Percentiles rank a stretch among this genome's conserved stretches.
phyloP scores from a whole-genome alignment of 331 rosid genomes.

The Dryas integrifolia region DNA sequence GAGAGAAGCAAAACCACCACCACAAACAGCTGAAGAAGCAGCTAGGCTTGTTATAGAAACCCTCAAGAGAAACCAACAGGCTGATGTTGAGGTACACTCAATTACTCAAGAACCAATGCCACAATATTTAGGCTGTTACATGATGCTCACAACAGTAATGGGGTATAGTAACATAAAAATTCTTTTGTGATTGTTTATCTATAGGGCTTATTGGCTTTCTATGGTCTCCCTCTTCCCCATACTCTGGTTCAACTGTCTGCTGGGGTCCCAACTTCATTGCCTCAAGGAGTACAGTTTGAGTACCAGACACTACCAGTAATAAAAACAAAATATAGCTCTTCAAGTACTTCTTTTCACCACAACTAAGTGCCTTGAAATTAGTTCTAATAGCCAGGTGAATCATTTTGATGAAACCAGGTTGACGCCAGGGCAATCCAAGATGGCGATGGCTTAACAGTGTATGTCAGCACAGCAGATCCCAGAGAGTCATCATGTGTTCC shows the following conservation, averaged over 20 bases:
- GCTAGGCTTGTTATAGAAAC: constrained; percentile 64
- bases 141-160: too few relatives aligned
- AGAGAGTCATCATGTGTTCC: constrained; percentile 70
- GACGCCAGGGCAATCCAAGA: constrained; percentile 81
- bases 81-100: constrained; percentile 77
- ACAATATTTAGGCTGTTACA: background rate
- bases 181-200: constrained; percentile 3
- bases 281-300: constrained; percentile 67
- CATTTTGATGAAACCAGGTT: constrained; percentile 46
- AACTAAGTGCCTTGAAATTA: background rate
- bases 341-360: background rate
- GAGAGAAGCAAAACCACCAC: constrained; percentile 72
- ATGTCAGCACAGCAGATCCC: constrained; percentile 75
- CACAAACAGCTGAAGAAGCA: constrained; percentile 76
- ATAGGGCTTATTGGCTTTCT: constrained; percentile 79
- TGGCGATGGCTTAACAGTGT: constrained; percentile 85
- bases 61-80: constrained; percentile 59
- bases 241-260: constrained; percentile 39
- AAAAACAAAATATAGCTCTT: constrained; percentile 11
- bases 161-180: background rate
- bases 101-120: background rate
- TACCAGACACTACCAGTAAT: constrained; percentile 69
- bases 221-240: constrained; percentile 81
- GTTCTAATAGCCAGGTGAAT: constrained; percentile 12
- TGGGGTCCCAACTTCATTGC: constrained; percentile 54